Percentiles rank a stretch among this genome's conserved stretches.
Evolutionary conservation across 148 eudicot species (phyloP).

Genomic region (Vaccinium darrowii): DNA sequence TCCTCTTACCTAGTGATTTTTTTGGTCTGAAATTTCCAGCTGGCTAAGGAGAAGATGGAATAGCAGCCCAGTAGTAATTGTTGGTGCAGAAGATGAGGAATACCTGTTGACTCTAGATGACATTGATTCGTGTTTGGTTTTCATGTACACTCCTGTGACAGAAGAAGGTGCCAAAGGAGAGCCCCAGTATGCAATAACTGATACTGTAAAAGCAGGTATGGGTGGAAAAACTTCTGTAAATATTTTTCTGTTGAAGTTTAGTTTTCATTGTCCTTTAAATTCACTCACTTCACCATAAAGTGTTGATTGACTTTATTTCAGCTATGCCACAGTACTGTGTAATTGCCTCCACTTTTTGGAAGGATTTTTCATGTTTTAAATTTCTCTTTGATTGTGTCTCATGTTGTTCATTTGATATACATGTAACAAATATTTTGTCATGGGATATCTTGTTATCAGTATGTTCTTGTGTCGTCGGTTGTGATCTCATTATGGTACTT

Average conservation of each 20-base stretch:
- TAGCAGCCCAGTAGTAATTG: slow-evolving; percentile 86
- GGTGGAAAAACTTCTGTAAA: slow-evolving; percentile 11
- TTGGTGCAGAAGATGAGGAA: slow-evolving; percentile 93
- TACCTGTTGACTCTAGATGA: slow-evolving; percentile 76
- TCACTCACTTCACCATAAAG: neutral
- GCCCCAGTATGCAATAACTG: slow-evolving; percentile 97
- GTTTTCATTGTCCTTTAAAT: neutral
- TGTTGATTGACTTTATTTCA: neutral
- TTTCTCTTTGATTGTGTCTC: neutral
- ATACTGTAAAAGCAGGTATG: slow-evolving; percentile 87
- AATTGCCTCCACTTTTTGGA: neutral
- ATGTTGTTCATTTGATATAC: neutral
- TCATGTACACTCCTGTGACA: slow-evolving; percentile 94
- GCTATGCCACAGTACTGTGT: neutral
- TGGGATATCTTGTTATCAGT: neutral
- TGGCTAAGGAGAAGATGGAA: slow-evolving; percentile 98
- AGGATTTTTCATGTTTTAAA: neutral
- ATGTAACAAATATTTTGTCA: neutral
- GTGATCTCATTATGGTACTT: neutral
- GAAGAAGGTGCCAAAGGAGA: slow-evolving; percentile 96
- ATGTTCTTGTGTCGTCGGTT: neutral
- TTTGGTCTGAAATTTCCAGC: slow-evolving; percentile 39
- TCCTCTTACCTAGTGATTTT: neutral
- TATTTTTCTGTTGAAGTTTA: neutral
- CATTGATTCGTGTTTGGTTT: slow-evolving; percentile 92